Percentiles rank a stretch among this genome's conserved stretches.
Conservation (phyloP, 2,329 filamentous ascomycete species). For the Blastomyces silverae region DNA sequence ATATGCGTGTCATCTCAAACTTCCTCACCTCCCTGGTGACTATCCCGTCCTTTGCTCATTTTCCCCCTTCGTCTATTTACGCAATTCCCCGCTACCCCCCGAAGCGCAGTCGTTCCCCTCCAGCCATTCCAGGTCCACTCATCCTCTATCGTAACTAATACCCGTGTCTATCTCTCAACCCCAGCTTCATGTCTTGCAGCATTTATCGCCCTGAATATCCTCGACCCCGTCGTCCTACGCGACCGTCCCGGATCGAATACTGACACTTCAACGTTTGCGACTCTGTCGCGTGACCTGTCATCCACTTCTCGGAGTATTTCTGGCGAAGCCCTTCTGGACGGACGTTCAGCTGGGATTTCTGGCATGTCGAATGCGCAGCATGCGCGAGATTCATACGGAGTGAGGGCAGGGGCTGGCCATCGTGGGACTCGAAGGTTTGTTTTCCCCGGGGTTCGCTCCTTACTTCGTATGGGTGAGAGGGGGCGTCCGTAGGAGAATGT, state of each 20-base stretch:
- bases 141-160: neutral
- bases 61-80: neutral
- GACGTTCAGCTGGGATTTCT: too few relatives aligned
- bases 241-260: constrained; percentile 1
- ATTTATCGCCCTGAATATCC: neutral
- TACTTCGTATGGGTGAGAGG: neutral
- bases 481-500: neutral
- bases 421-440: neutral
- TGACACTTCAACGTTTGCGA: neutral
- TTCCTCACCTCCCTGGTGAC: neutral
- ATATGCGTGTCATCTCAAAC: neutral
- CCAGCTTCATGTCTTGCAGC: neutral
- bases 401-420: neutral
- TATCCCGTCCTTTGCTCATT: neutral
- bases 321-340: neutral
- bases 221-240: neutral
- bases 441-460: neutral
- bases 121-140: neutral
- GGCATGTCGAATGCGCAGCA: too few relatives aligned
- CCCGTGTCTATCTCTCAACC: neutral
- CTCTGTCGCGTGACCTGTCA: neutral
- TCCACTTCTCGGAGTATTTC: neutral
- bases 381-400: too few relatives aligned
- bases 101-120: neutral
- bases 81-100: neutral